Percentiles rank a stretch among this genome's conserved stretches.
Evolutionary conservation across 2,329 filamentous ascomycete species (phyloP).

Genomic region (Macrophomina pseudophaseolina): DNA sequence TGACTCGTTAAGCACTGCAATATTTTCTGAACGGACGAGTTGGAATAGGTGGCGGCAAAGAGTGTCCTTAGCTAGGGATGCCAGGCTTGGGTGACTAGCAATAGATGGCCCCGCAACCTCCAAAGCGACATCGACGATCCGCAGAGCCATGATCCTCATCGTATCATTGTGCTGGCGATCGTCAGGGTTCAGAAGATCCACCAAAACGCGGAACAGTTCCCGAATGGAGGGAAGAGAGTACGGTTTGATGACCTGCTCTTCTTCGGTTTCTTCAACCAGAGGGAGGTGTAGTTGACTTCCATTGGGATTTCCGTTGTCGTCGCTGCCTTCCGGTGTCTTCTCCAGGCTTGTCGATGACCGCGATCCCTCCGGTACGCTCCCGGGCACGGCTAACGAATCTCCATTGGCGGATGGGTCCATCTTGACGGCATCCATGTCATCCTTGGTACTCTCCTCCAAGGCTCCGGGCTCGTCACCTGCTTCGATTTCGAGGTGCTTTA

Average conservation of each 20-base stretch:
- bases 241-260: constrained; percentile 70
- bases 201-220: constrained; percentile 90
- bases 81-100: constrained; percentile 86
- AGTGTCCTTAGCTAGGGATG: constrained; percentile 86
- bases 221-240: constrained; percentile 94
- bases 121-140: constrained; percentile 95
- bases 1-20: constrained; percentile 91
- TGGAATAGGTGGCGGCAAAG: constrained; percentile 95
- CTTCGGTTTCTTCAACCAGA: constrained; percentile 47
- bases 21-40: constrained; percentile 92
- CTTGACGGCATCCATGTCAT: constrained; percentile 75
- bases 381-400: constrained; percentile 52
- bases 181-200: constrained; percentile 91
- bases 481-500: constrained; percentile 85
- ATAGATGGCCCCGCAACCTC: constrained; percentile 97
- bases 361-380: constrained; percentile 42
- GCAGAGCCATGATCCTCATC: constrained; percentile 95
- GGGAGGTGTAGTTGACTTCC: constrained; percentile 52
- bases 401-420: constrained; percentile 81
- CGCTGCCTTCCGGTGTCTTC: constrained; percentile 41
- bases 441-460: constrained; percentile 69
- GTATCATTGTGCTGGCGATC: constrained; percentile 91
- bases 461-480: constrained; percentile 69
- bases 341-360: constrained; percentile 41
- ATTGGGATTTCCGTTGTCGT: constrained; percentile 45